Conservation (phyloP, 768 basidiomycete species). For the Tricholoma hemisulphureum region DNA sequence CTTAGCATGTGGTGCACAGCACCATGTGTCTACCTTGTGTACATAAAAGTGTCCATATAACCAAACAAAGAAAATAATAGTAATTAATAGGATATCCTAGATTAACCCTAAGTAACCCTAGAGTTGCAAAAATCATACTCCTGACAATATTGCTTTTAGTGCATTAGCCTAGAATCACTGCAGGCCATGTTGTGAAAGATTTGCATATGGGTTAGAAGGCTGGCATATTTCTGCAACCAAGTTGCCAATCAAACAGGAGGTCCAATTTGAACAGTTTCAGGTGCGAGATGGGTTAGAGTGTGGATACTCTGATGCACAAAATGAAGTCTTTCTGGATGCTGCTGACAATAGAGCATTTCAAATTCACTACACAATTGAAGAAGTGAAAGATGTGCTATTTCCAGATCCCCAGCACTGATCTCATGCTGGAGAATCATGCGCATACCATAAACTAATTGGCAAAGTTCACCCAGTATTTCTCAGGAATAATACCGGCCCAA, state of each 20-base stretch:
- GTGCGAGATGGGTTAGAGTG: background rate
- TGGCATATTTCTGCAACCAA: background rate
- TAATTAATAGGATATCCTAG: no score
- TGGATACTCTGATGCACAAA: no score
- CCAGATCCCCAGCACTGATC: slow-evolving; percentile 16
- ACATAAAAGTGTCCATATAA: no score
- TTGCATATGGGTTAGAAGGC: slow-evolving; percentile 11
- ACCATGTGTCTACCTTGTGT: no score
- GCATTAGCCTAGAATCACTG: slow-evolving; percentile 7
- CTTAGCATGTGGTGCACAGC: no score
- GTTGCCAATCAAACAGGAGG: background rate
- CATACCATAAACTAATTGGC: slow-evolving; percentile 25
- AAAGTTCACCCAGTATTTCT: slow-evolving; percentile 20
- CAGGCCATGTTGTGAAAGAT: slow-evolving; percentile 8
- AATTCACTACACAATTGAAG: slow-evolving; percentile 31
- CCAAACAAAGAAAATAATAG: no score
- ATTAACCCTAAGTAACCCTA: no score
- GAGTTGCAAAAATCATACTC: no score
- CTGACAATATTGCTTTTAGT: slow-evolving; percentile 9
- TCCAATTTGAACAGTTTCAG: background rate
- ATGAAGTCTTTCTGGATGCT: no score
- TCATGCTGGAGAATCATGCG: slow-evolving; percentile 22
- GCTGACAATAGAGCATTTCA: slow-evolving; percentile 28
- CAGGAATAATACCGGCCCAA: slow-evolving; percentile 17
- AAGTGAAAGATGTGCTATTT: slow-evolving; percentile 21